Percentiles rank a stretch among this genome's conserved stretches.
Evolutionary conservation across 2,329 filamentous ascomycete genomes (phyloP).

Genomic region (Blastomyces silverae): DNA sequence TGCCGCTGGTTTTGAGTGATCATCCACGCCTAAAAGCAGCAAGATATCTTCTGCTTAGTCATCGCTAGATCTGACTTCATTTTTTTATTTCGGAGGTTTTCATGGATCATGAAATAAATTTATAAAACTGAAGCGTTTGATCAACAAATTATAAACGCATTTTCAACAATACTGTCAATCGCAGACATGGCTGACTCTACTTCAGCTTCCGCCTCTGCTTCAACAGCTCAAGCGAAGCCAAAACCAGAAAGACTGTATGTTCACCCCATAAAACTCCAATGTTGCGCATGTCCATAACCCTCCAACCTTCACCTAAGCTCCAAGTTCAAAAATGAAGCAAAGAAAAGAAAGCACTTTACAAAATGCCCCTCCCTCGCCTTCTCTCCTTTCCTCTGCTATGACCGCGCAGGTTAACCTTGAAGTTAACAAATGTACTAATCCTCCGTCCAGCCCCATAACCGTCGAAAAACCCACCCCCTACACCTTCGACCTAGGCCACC

Average conservation of each 20-base stretch:
- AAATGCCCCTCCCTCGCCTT: background rate
- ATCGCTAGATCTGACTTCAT: background rate
- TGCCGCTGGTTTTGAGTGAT: background rate
- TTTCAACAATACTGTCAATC: constrained; percentile 27
- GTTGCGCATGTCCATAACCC: constrained; percentile 1
- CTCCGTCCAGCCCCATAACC: constrained; percentile 46
- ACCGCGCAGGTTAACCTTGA: background rate
- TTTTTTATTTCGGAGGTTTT: constrained; percentile 1
- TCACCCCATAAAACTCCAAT: background rate
- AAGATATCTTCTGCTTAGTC: background rate
- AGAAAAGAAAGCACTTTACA: too few relatives aligned
- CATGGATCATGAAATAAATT: background rate
- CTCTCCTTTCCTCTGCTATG: background rate
- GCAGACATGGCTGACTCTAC: constrained; percentile 26
- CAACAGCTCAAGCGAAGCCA: constrained; percentile 21
- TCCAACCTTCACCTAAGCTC: constrained; percentile 9
- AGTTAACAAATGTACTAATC: constrained; percentile 19
- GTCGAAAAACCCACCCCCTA: constrained; percentile 82
- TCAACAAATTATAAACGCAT: background rate
- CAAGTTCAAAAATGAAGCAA: constrained; percentile 11
- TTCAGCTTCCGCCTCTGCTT: constrained; percentile 15
- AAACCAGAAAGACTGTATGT: constrained; percentile 41
- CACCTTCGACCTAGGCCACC: constrained; percentile 83
- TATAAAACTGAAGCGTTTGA: background rate
- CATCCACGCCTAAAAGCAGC: background rate